These are phyloP conservation scores for Neonectria ditissima DNA, from an alignment of 2,329 filamentous ascomycete species.

Conservation along the genomic window DNA sequence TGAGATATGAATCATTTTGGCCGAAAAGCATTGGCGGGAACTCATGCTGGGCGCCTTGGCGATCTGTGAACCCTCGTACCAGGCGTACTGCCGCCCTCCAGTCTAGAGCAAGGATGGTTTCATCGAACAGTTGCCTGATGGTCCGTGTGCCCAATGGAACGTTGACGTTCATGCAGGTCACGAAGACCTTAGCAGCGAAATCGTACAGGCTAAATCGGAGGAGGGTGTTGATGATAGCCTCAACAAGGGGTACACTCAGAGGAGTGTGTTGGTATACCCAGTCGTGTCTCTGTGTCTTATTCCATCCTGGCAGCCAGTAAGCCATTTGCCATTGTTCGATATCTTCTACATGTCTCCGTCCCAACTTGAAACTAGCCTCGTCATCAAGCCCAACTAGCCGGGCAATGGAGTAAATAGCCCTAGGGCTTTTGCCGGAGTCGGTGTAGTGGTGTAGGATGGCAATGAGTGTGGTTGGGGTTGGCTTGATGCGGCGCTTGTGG, in stretches of 20 bases:
- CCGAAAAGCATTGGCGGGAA: slow-evolving; percentile 44
- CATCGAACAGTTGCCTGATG: slow-evolving; percentile 55
- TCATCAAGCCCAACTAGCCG: slow-evolving; percentile 59
- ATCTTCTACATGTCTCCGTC: slow-evolving; percentile 50
- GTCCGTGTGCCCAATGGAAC: slow-evolving; percentile 48
- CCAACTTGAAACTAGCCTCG: slow-evolving; percentile 54
- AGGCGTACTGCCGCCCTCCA: slow-evolving; percentile 51
- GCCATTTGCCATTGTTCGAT: slow-evolving; percentile 46
- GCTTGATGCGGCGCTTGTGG: slow-evolving; percentile 55
- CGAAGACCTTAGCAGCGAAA: slow-evolving; percentile 58
- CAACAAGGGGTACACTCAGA: slow-evolving; percentile 54
- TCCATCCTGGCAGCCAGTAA: slow-evolving; percentile 47
- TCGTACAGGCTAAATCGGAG: slow-evolving; percentile 60
- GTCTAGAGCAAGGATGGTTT: slow-evolving; percentile 57
- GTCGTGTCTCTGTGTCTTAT: slow-evolving; percentile 46
- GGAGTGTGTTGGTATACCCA: slow-evolving; percentile 56
- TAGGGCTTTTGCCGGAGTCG: slow-evolving; percentile 53
- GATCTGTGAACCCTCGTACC: slow-evolving; percentile 45
- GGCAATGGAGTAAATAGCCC: slow-evolving; percentile 58
- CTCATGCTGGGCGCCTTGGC: slow-evolving; percentile 39
- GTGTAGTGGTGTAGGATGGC: slow-evolving; percentile 65
- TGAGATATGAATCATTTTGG: slow-evolving; percentile 42
- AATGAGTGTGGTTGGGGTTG: slow-evolving; percentile 62
- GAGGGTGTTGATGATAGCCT: slow-evolving; percentile 61
- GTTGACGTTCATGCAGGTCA: slow-evolving; percentile 53